Percentiles rank a stretch among this genome's conserved stretches.
These are phyloP conservation scores for Paramecium caudatum DNA, from an alignment of 73 alveolate genomes.

Conservation along the genomic window DNA sequence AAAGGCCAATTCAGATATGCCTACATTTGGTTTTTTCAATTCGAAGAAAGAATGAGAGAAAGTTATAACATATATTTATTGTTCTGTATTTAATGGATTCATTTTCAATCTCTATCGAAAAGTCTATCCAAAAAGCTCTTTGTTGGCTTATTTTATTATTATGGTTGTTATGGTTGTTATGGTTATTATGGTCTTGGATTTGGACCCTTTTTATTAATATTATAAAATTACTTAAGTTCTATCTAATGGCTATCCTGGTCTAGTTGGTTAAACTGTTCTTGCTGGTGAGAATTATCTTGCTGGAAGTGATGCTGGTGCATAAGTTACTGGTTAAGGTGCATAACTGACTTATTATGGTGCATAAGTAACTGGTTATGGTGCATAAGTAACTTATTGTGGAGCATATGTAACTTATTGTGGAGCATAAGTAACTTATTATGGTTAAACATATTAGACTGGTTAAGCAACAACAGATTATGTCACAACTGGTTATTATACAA, in stretches of 20 bases:
- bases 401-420: not conserved
- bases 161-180: constrained; percentile 24
- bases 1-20: constrained; percentile 24
- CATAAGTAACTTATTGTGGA: not conserved
- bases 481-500: constrained; percentile 19
- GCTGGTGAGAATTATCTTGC: not conserved
- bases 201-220: not conserved
- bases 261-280: not conserved
- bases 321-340: constrained; percentile 24
- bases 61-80: too few relatives aligned
- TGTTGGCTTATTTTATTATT: constrained; percentile 33
- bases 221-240: constrained; percentile 10
- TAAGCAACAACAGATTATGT: not conserved
- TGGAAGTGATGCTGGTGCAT: not conserved
- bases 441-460: constrained; percentile 53
- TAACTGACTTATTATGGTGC: not conserved
- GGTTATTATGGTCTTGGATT: constrained; percentile 32
- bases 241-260: constrained; percentile 51
- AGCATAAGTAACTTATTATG: not conserved
- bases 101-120: constrained; percentile 66
- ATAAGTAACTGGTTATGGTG: not conserved
- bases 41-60: constrained; percentile 9
- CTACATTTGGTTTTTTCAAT: constrained; percentile 36
- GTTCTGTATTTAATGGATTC: too few relatives aligned
- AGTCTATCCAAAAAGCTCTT: constrained; percentile 61